Base-by-base conservation (phyloP, 2,329 filamentous ascomycete genomes). In the Neonectria coccinea region DNA sequence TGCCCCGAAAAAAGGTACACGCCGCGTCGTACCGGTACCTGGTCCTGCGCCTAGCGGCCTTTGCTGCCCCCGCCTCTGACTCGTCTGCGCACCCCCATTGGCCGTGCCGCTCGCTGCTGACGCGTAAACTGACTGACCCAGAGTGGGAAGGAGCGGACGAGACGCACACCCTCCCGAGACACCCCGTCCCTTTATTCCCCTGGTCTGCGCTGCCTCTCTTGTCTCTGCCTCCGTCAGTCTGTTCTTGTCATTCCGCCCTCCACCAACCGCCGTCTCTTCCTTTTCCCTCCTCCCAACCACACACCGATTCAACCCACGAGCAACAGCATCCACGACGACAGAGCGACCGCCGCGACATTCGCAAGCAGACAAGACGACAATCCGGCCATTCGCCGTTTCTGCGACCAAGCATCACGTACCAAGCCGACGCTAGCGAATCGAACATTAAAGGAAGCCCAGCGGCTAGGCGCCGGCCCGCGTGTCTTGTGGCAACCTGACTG, bases 91-190 rank as follows among this genome's bases (percentile, higher is more conserved):
- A 45, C 66, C 20, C 29, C 76, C 65, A 78, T 79, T 79, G 77
- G 77, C 50, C 62, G 67, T 64, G 50, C 56, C 60, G 55, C 63
- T 68, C 66, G 67, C 70, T 72, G 77, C 77, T 79, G 77, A 79
- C 77, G 77, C 77, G 77, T 79, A 79, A 78, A 78, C 75, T 76
- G 73, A 68, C 68, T 73, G 70, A 54, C 67, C 65, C 61, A 73
- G 69, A 65, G 70, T 69, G 67, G 71, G 68, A 65, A 70, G 70
- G 59, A 71, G 66, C 44, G 68, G 68, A 70, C 65, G 22, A 73
- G 64, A 71, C 73, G 71, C 70, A 75, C 73, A 70, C 73, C 72
- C 73, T 74, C 72, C 71, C 72, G 72, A 75, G 70, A 73, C 73
- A 74, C 71, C 73, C 73, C 73, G 70, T 74, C 67, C 67, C 73